Evolutionary conservation across 345 rosid genomes (phyloP).

Genomic region (Alliaria petiolata): DNA sequence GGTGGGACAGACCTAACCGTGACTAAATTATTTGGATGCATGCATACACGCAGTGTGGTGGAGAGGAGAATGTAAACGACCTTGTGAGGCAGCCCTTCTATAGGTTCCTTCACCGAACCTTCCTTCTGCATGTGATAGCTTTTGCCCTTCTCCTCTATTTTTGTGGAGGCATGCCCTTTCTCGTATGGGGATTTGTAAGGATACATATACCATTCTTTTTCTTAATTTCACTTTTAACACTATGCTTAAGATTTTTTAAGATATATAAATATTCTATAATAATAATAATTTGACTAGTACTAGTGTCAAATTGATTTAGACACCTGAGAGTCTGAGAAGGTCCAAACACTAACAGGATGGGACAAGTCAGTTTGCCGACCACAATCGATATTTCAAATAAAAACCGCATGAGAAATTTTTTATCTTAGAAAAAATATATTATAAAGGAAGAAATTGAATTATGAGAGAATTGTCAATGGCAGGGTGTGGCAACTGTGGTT

Average conservation of each 20-base stretch:
- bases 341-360: background rate
- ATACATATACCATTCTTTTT: background rate
- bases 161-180: constrained; percentile 60
- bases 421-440: background rate
- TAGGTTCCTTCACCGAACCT: constrained; percentile 46
- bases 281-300: background rate
- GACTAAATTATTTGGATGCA: background rate
- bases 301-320: background rate
- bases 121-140: constrained; percentile 47
- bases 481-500: constrained; percentile 58
- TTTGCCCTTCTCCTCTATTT: constrained; percentile 44
- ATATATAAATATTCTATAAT: background rate
- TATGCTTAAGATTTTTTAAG: background rate
- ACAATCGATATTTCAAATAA: too few species aligned
- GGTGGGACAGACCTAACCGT: background rate
- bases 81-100: constrained; percentile 67
- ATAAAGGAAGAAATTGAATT: background rate
- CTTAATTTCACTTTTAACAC: background rate
- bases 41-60: constrained; percentile 53
- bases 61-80: constrained; percentile 58
- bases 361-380: background rate
- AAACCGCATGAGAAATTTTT: too few species aligned
- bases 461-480: background rate
- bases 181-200: constrained; percentile 82
- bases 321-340: background rate